phyloP scores from a whole-genome alignment of 2,329 filamentous ascomycete genomes.

The Neofusicoccum laricinum region DNA sequence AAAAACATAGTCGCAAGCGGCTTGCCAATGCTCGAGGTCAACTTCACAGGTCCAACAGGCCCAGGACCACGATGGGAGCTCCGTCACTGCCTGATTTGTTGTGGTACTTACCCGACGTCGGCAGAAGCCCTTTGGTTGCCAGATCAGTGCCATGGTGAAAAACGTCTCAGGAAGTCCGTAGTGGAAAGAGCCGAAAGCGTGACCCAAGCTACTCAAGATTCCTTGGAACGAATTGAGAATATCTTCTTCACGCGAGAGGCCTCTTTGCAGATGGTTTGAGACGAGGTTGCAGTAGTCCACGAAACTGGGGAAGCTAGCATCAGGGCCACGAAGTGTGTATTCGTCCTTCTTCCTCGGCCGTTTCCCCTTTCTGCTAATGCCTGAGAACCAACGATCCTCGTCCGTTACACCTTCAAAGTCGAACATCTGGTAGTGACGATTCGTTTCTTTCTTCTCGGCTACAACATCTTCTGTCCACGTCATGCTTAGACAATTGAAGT shows the following conservation, averaged over 20 bases:
- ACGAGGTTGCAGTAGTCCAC: background rate
- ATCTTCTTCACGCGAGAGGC: background rate
- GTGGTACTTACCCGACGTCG: background rate
- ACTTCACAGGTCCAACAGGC: background rate
- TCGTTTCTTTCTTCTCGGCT: background rate
- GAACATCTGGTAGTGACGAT: background rate
- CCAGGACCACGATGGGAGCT: background rate
- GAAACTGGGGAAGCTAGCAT: background rate
- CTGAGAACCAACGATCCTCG: background rate
- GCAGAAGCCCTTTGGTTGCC: background rate
- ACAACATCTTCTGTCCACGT: background rate
- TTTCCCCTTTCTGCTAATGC: background rate
- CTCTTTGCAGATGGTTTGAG: background rate
- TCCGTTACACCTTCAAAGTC: background rate
- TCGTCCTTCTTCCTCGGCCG: background rate
- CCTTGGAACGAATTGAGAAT: background rate
- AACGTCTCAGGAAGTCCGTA: background rate
- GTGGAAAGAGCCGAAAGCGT: background rate
- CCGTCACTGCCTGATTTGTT: no score
- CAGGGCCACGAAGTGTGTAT: background rate
- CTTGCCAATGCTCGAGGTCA: background rate
- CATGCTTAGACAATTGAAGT: background rate
- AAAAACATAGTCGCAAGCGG: background rate
- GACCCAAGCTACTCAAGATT: background rate
- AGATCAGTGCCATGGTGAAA: background rate